Evolutionary conservation across 108 stramenopile species (phyloP), one percentile per base, ranked within the genome.

Genomic region (Cyclostephanos invisitatus): DNA sequence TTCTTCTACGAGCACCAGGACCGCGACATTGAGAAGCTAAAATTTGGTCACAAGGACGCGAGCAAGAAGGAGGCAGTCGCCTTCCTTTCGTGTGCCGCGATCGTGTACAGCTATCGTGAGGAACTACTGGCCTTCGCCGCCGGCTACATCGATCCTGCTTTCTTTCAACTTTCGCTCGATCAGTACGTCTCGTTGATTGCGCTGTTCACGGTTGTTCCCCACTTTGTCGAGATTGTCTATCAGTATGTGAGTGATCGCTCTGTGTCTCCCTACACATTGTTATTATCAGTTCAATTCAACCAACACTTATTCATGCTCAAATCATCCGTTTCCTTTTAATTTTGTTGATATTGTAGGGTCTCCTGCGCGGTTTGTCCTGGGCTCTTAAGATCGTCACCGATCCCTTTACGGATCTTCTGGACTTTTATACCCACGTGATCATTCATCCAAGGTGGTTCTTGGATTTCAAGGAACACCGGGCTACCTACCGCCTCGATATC

Each of bases 1-100:
- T 85, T 85, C 74, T 85, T 85, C 58, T 85, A 82, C 55, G 84
- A 85, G 53, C 77, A 85, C 50, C 84, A 85, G 78, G 84, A 85
- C 55, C 77, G 72, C 32, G 75, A 85, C 29, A 82, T 85, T 54
- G 84, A 85, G 67, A 85, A 85, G 74, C 77, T 80, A 35, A 85
- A 85, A 55, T 85, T 85, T 63, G 84, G 84, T 3, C 84, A 85
- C 65, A 85, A 85, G 70, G 84, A 85, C 44, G 77, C 66, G 3
- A 74, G 73, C 48, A 85, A 85, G 68, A 85, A 85, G 46, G 77
- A 71, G 49, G 84, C 84, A 0, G 84, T 73, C 40, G 81, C 69
- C 14, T 73, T 73, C 48, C 72, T 82, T n/a, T 62, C 69, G 46
- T 67, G 36, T 38, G 83, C 83, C 14, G 76, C 68, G 46, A 1